Evolutionary conservation across 768 basidiomycete species (phyloP).

Genomic region (Panellus pusillus): DNA sequence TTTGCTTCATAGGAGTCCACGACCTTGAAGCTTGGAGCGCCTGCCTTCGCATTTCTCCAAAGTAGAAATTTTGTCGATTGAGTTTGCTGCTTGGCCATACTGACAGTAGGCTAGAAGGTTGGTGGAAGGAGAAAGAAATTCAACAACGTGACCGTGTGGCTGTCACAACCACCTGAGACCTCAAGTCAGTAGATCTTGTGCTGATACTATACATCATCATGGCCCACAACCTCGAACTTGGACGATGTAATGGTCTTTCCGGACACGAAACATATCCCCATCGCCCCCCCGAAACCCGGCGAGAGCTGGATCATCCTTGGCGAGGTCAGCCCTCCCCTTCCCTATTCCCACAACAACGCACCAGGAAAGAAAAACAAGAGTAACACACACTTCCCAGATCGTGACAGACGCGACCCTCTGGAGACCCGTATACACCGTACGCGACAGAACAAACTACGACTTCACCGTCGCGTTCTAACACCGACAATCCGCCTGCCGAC

Average conservation of each 20-base stretch:
- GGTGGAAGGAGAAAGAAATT: too few species aligned
- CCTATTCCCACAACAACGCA: too few species aligned
- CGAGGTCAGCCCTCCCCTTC: constrained; percentile 13
- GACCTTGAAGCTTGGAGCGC: too few species aligned
- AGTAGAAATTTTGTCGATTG: too few species aligned
- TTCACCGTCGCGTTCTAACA: constrained; percentile 25
- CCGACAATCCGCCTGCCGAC: constrained; percentile 20
- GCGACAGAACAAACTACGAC: constrained; percentile 15
- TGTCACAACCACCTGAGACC: too few species aligned
- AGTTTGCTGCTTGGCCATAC: too few species aligned
- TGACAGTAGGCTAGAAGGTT: too few species aligned
- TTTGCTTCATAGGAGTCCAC: too few species aligned
- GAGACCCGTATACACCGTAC: constrained; percentile 18
- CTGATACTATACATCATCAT: too few species aligned
- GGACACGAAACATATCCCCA: constrained; percentile 23
- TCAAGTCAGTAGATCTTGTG: too few species aligned
- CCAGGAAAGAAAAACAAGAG: not conserved
- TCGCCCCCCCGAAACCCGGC: constrained; percentile 18
- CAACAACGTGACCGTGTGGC: too few species aligned
- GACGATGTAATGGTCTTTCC: constrained; percentile 27
- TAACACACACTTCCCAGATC: constrained; percentile 10
- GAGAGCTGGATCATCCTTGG: constrained; percentile 27
- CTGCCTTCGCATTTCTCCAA: too few species aligned
- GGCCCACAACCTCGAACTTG: constrained; percentile 23
- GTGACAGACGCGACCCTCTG: constrained; percentile 10